Conservation (phyloP, 805 yeast genomes). For the Clavispora carvajalis region DNA sequence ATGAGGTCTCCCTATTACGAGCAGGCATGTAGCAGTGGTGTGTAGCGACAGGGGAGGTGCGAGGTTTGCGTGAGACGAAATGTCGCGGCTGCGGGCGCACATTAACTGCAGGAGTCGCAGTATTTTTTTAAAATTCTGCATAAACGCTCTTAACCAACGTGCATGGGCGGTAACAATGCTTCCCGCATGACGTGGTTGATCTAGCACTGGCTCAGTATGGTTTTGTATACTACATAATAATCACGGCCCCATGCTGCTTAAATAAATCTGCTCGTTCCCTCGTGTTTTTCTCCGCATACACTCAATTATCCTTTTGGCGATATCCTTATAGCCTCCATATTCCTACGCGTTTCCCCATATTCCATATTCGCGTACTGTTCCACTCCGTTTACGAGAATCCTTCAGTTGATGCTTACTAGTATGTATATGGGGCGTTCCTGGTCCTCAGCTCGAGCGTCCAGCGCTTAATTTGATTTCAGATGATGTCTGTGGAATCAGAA, state of each 20-base stretch:
- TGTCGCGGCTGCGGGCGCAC: background rate
- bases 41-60: background rate
- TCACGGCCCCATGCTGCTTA: background rate
- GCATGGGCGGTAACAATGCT: slow-evolving; percentile 1
- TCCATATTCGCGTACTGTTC: background rate
- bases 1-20: background rate
- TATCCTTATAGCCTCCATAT: background rate
- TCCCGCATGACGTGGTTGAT: background rate
- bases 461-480: too few species aligned
- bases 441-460: too few species aligned
- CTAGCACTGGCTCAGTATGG: background rate
- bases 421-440: background rate
- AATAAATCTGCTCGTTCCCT: slow-evolving; percentile 1
- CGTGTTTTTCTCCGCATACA: background rate
- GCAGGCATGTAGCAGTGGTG: background rate
- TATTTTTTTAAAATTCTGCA: background rate
- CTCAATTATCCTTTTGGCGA: background rate
- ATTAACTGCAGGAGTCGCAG: background rate
- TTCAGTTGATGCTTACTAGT: background rate
- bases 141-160: background rate
- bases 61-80: background rate
- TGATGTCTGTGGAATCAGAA: too few species aligned
- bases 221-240: slow-evolving; percentile 1
- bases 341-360: background rate
- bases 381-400: background rate